phyloP scores from a whole-genome alignment of 768 basidiomycete species.

The Paxillus involutus region DNA sequence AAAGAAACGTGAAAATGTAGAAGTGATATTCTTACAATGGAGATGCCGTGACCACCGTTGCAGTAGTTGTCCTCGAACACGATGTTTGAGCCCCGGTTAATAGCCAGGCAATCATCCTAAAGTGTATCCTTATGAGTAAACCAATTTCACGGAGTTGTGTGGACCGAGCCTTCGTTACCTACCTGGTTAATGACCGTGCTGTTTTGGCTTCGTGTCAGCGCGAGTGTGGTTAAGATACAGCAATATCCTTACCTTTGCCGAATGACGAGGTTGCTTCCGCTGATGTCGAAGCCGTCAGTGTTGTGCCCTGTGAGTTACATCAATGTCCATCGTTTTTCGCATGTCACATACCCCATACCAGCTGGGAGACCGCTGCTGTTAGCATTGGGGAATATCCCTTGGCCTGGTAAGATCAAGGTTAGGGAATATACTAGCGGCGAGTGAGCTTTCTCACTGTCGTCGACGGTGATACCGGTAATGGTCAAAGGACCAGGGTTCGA shows the following conservation, averaged over 20 bases:
- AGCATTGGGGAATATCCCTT: conserved; percentile 50
- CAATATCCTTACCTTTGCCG: conserved; percentile 12
- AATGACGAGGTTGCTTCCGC: conserved; percentile 38
- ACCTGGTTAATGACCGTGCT: too few species aligned
- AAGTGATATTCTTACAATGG: conserved; percentile 34
- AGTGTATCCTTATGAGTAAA: too few species aligned
- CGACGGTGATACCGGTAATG: conserved; percentile 49
- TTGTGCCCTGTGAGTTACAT: conserved; percentile 35
- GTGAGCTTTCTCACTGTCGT: conserved; percentile 48
- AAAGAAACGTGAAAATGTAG: neutral
- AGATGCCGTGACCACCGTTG: conserved; percentile 63
- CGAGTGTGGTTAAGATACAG: neutral
- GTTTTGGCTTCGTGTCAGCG: neutral
- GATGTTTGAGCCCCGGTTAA: conserved; percentile 45
- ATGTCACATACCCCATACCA: conserved; percentile 27
- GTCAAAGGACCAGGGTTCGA: conserved; percentile 29
- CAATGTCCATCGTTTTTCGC: neutral
- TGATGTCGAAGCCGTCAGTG: conserved; percentile 51
- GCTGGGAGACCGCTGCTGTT: conserved; percentile 50
- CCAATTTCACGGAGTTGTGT: too few species aligned
- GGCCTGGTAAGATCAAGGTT: conserved; percentile 34
- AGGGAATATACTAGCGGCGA: neutral
- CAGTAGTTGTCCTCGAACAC: conserved; percentile 53
- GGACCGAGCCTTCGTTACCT: too few species aligned
- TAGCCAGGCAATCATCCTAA: conserved; percentile 64